Conservation (phyloP, 345 rosid genomes). For the Salix koriyanagi region DNA sequence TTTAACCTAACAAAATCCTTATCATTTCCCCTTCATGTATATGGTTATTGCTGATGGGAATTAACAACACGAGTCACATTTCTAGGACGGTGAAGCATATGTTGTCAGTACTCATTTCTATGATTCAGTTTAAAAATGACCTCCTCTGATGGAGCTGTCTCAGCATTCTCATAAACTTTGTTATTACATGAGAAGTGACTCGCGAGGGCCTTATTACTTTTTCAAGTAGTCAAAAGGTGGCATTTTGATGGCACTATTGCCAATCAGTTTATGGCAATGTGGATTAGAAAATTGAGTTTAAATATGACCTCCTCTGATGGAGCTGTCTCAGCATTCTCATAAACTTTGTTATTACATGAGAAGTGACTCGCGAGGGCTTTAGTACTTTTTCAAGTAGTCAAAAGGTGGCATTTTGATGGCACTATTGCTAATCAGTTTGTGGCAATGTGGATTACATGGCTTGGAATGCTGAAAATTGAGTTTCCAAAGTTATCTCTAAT, state of each 20-base stretch:
- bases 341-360: neutral
- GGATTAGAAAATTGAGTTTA: neutral
- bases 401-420: neutral
- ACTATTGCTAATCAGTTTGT: constrained; percentile 2
- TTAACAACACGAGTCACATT: neutral
- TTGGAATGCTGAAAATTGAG: neutral
- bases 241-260: neutral
- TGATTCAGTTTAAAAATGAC: neutral
- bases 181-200: neutral
- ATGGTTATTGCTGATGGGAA: neutral
- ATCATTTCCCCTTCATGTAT: neutral
- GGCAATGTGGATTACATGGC: neutral
- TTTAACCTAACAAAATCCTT: neutral
- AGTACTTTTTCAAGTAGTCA: neutral
- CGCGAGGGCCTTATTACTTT: neutral
- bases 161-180: neutral
- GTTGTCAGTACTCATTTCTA: neutral
- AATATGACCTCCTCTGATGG: neutral
- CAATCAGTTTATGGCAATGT: neutral
- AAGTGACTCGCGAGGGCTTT: neutral
- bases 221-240: neutral
- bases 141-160: neutral
- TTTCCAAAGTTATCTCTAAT: neutral
- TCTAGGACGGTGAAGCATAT: neutral
- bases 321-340: neutral